Conservation (phyloP, 768 basidiomycete species). For the Collybia nuda region DNA sequence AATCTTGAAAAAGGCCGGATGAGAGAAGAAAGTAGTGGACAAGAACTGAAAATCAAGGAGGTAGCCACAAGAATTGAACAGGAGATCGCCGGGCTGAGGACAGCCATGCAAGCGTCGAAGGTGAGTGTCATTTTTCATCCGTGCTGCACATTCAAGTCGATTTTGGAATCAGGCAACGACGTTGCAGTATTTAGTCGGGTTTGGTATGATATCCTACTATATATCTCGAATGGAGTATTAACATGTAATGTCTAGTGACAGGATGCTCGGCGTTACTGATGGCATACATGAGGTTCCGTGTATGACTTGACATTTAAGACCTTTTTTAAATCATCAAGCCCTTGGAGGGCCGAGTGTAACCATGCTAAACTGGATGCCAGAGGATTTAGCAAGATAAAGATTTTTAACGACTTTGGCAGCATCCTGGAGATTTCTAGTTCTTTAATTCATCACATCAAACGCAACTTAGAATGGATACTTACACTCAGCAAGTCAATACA, state of each 20-base stretch:
- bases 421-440: conserved; percentile 41
- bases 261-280: conserved; percentile 84
- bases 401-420: conserved; percentile 62
- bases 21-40: conserved; percentile 87
- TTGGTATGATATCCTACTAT: conserved; percentile 53
- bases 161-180: conserved; percentile 63
- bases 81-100: conserved; percentile 86
- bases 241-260: conserved; percentile 53
- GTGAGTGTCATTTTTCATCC: conserved; percentile 30
- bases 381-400: conserved; percentile 52
- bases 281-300: conserved; percentile 81
- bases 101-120: conserved; percentile 84
- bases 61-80: conserved; percentile 97
- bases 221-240: conserved; percentile 4
- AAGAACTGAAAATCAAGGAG: conserved; percentile 96
- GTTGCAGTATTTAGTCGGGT: conserved; percentile 84
- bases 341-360: conserved; percentile 49
- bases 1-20: conserved; percentile 97
- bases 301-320: conserved; percentile 22
- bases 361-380: conserved; percentile 65
- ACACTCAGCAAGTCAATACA: conserved; percentile 50
- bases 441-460: too few species aligned
- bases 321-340: background rate
- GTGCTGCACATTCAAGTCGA: background rate
- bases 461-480: too few species aligned